phyloP scores from a whole-genome alignment of 2,329 filamentous ascomycete genomes.

The Pestalotiopsis sp. region DNA sequence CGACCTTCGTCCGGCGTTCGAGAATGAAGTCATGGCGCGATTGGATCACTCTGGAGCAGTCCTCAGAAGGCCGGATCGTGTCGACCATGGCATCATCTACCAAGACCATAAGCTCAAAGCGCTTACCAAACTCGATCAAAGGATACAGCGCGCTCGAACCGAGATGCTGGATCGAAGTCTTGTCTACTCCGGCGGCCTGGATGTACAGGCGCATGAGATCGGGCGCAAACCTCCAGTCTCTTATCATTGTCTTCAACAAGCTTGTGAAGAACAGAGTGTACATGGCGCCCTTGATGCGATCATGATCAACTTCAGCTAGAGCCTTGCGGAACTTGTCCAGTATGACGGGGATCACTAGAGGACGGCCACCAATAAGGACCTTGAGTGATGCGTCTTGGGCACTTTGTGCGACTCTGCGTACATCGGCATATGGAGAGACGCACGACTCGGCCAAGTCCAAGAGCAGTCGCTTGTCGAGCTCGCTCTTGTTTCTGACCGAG shows the following conservation, averaged over 20 bases:
- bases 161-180: constrained; percentile 90
- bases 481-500: constrained; percentile 81
- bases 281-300: constrained; percentile 91
- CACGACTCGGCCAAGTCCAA: constrained; percentile 88
- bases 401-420: constrained; percentile 89
- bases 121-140: constrained; percentile 88
- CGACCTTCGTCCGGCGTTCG: constrained; percentile 75
- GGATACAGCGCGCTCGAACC: constrained; percentile 81
- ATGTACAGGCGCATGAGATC: constrained; percentile 90
- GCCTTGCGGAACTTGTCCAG: constrained; percentile 78
- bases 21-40: constrained; percentile 75
- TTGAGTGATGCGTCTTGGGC: constrained; percentile 93
- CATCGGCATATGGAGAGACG: constrained; percentile 90
- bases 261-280: constrained; percentile 90
- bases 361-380: constrained; percentile 83
- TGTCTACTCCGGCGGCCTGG: constrained; percentile 85
- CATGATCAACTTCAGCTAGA: constrained; percentile 78
- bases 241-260: constrained; percentile 81
- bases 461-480: constrained; percentile 84
- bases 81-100: constrained; percentile 73
- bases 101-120: constrained; percentile 84
- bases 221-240: constrained; percentile 94
- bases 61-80: constrained; percentile 69
- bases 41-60: constrained; percentile 63
- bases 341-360: constrained; percentile 87